phyloP scores from a whole-genome alignment of 345 rosid species.

The Limnanthes douglasii region DNA sequence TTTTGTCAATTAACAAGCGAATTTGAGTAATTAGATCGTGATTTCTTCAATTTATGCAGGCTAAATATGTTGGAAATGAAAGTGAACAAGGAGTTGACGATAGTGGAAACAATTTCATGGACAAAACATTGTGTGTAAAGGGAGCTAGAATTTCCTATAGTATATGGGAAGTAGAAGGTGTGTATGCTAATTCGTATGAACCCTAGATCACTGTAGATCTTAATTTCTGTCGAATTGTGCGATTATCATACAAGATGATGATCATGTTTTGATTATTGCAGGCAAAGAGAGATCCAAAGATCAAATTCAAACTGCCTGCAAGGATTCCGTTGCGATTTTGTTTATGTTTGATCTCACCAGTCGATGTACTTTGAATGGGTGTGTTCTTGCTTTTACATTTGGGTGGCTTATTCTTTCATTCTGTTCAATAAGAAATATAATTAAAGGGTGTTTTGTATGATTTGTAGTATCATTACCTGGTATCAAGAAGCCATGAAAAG shows the following conservation, averaged over 20 bases:
- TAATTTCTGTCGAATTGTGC: neutral
- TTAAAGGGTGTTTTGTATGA: neutral
- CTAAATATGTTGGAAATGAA: conserved; percentile 62
- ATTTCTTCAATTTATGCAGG: too few relatives aligned
- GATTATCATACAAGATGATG: too few relatives aligned
- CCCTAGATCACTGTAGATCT: neutral
- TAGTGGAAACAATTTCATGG: conserved; percentile 48
- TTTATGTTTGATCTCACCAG: conserved; percentile 91
- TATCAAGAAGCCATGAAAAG: conserved; percentile 61
- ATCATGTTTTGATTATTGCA: conserved; percentile 6
- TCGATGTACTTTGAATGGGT: conserved; percentile 65
- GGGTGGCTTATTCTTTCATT: too few relatives aligned
- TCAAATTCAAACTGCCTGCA: conserved; percentile 60
- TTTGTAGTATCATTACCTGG: conserved; percentile 62
- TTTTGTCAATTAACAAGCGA: too few relatives aligned
- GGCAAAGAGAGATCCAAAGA: conserved; percentile 36
- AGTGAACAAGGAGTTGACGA: conserved; percentile 18
- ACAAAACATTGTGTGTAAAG: conserved; percentile 47
- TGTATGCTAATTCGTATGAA: neutral
- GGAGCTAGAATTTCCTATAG: conserved; percentile 72
- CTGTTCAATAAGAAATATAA: neutral
- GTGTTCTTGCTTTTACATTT: neutral
- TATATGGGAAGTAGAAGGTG: conserved; percentile 83
- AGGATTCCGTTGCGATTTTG: conserved; percentile 72
- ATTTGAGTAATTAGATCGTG: neutral